Evolutionary conservation across 495 filamentous ascomycete genomes (phyloP).

Genomic region (Aspergillus haitiensis): DNA sequence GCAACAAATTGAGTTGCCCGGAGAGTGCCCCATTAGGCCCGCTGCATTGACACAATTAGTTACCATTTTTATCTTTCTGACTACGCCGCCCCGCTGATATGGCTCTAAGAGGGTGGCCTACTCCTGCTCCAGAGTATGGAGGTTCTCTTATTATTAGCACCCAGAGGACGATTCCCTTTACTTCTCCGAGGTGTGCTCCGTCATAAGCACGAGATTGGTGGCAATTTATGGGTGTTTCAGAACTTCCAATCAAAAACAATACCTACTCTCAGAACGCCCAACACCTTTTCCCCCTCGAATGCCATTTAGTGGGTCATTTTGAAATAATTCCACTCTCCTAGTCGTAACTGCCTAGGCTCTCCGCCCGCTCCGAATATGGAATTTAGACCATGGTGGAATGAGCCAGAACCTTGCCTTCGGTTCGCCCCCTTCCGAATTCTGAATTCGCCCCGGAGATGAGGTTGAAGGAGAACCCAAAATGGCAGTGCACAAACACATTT

Average conservation of each 20-base stretch:
- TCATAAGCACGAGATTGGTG: neutral
- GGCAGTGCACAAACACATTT: too few species aligned
- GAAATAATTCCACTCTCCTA: too few species aligned
- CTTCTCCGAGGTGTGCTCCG: neutral
- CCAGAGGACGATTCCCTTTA: neutral
- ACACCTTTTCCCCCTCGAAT: neutral
- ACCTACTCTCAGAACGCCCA: too few species aligned
- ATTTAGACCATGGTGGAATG: neutral
- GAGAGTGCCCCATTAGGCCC: neutral
- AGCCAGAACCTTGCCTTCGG: neutral
- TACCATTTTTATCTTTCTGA: constrained; percentile 2
- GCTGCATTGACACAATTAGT: neutral
- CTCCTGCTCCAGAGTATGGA: too few species aligned
- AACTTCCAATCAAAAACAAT: neutral
- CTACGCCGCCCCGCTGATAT: constrained; percentile 1
- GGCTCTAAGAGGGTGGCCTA: neutral
- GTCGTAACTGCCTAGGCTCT: too few species aligned
- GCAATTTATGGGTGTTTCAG: neutral
- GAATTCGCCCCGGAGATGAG: too few species aligned
- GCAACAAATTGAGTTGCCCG: neutral
- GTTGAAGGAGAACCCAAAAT: too few species aligned
- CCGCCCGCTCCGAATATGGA: neutral
- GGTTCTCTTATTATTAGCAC: too few species aligned
- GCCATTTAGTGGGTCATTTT: neutral
- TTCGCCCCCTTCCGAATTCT: neutral